Base-by-base conservation (phyloP, 352 stramenopile genomes). In the Pythium myriotylum region DNA sequence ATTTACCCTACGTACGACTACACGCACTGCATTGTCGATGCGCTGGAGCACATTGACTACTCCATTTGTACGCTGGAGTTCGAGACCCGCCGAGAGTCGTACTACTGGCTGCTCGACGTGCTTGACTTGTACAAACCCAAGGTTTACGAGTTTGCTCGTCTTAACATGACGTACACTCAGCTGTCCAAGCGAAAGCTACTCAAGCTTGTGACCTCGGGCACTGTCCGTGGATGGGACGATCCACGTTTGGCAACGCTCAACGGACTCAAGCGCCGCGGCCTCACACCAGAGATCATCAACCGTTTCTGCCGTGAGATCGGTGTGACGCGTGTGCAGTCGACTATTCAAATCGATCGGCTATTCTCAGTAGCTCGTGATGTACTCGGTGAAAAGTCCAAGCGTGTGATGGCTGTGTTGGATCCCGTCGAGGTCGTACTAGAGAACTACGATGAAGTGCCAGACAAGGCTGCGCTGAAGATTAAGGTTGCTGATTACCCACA, bases 1-100 rank as follows among this genome's bases (percentile, higher is more conserved):
- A 99, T 99, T 73, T 99, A 99, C 79, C 97, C 97, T 10, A 98
- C 96, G 5, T 99, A 99, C 76, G 97, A 99, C 83, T 99, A 98
- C 74, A 99, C 97, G 61, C 97, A 99, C 83, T 99, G 97, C 77
- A 98, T 99, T 67, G 83, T 94, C 35, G 96, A 99, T 69, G 97
- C 95, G 26, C 76, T 99, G 14, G 97, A 99, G 79, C 91, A 99
- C 74, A 98, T 99, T 69, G 97, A 99, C 79, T 99, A 99, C 77
- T 99, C 93, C 50, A 99, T 99, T 65, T 99, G 97, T 78, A 99
- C 97, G 35, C 89, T 99, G 57, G 97, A 99, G 78, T 99, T 99
- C 74, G 97, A 99, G 80, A 99, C 94, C 19, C 86, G 97, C 14
- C 88, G 97, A 39, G 97, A 99, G 73, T 98, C 94, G 33, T 99